Evolutionary conservation across 177 flowering plant genomes (phyloP), one percentile per base, ranked within the genome.

Genomic region (Vitis hybrid): DNA sequence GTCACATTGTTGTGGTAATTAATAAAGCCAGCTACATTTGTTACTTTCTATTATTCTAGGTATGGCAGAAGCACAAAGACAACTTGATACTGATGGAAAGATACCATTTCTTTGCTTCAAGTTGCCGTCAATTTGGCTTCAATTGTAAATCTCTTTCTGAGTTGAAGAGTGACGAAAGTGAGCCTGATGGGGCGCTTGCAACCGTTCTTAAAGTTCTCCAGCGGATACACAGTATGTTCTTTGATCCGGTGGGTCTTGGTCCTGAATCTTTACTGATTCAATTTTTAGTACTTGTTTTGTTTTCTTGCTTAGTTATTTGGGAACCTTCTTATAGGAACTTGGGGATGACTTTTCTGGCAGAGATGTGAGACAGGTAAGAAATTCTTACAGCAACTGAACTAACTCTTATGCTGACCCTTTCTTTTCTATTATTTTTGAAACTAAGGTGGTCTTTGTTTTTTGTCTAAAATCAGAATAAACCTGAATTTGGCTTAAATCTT

Each of bases 361-460:
- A 76, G 98, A 91, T 76, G 94, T 91, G 22, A 83, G 94, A 76
- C 81, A 87, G 90, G 97, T 86, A 80, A 69, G 10, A 13, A 9
- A 14, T 9, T 55, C 16, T 18, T n/a, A 14, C 14, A 15, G 10
- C 31, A 64, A 12, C 29, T 56, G 48, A 55, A 56, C 10, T 39
- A 56, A 22, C n/a, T 16, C 69, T 7, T 51, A 48, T 18, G n/a
- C 21, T 1, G 22, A 9, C 45, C 21, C 39, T 16, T 56, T 53
- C 16, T 18, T 18, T 18, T 18, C 0, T 18, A 18, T 18, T 18
- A 18, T 18, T 18, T 18, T 60, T 39, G 6, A 39, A 39, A 26
- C 29, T 26, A 26, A 26, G 29, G 29, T 26, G 29, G 29, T 26
- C 0, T 26, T 26, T 26, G 29, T 26, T 26, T 26, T 26, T 26